Percentiles rank a stretch among this genome's conserved stretches.
Conservation (phyloP, 2,329 filamentous ascomycete genomes). For the Colletotrichum euphorbiae region DNA sequence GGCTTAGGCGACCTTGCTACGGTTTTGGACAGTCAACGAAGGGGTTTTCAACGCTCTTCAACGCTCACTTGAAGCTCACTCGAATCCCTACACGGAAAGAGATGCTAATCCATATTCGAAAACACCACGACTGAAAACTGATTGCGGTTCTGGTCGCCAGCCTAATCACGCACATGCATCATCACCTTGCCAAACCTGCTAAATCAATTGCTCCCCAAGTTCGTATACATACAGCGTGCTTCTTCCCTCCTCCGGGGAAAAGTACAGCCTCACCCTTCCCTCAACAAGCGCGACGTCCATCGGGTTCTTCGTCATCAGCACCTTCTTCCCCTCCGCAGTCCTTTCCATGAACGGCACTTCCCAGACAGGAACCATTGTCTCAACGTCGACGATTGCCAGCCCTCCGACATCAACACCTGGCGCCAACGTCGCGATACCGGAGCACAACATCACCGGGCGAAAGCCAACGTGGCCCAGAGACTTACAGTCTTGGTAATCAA, state of each 20-base stretch:
- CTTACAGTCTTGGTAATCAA: conserved; percentile 66
- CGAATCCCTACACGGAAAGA: no score
- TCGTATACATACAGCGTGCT: conserved; percentile 61
- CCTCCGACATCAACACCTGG: conserved; percentile 53
- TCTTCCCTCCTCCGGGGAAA: conserved; percentile 59
- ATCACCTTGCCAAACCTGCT: no score
- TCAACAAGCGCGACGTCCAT: conserved; percentile 58
- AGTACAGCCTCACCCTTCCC: conserved; percentile 59
- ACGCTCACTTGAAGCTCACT: neutral
- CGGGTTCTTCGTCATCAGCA: conserved; percentile 60
- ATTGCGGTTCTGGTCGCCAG: no score
- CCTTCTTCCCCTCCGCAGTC: conserved; percentile 49
- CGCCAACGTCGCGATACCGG: conserved; percentile 54
- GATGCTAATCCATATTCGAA: no score
- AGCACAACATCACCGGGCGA: conserved; percentile 60
- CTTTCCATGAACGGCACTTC: conserved; percentile 59
- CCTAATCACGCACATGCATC: no score
- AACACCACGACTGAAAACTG: no score
- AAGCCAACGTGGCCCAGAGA: conserved; percentile 56
- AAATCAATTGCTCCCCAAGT: conserved; percentile 41
- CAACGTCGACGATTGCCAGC: conserved; percentile 59
- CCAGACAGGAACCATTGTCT: conserved; percentile 57
- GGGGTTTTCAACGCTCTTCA: neutral
- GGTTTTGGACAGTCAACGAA: neutral
- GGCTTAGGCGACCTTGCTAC: neutral